phyloP scores from a whole-genome alignment of 176 grass and related monocot species.

The Pontederia crassipes region DNA sequence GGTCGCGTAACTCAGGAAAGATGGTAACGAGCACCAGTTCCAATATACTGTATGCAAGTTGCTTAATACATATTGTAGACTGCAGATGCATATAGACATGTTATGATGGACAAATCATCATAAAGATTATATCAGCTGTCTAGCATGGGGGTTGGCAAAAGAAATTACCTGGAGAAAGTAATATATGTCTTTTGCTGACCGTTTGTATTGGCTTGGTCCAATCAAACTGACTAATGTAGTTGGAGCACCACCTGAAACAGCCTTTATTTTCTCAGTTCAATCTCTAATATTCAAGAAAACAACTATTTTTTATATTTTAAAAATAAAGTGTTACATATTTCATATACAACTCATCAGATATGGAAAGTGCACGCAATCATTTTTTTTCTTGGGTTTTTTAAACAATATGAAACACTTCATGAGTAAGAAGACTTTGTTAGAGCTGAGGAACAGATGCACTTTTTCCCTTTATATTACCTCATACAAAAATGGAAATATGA shows the following conservation, averaged over 20 bases:
- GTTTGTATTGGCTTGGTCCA: slow-evolving; percentile 67
- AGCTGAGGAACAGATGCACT: too few relatives aligned
- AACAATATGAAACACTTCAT: too few relatives aligned
- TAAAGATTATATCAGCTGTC: not conserved
- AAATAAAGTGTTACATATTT: too few relatives aligned
- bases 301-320: too few relatives aligned
- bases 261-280: slow-evolving; percentile 11
- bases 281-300: too few relatives aligned
- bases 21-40: slow-evolving; percentile 63
- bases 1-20: slow-evolving; percentile 70
- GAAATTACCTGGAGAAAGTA: slow-evolving; percentile 85
- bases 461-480: too few relatives aligned
- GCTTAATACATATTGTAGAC: slow-evolving; percentile 85
- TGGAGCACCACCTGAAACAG: slow-evolving; percentile 61
- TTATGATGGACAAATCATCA: too few relatives aligned
- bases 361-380: too few relatives aligned
- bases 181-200: slow-evolving; percentile 71
- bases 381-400: too few relatives aligned
- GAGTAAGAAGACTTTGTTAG: too few relatives aligned
- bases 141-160: not conserved
- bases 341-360: too few relatives aligned
- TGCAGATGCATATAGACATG: slow-evolving; percentile 31
- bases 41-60: slow-evolving; percentile 66
- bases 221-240: slow-evolving; percentile 89
- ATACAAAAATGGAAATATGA: too few relatives aligned